phyloP scores from a whole-genome alignment of 2,329 filamentous ascomycete species.

The Delphinella strobiligena region DNA sequence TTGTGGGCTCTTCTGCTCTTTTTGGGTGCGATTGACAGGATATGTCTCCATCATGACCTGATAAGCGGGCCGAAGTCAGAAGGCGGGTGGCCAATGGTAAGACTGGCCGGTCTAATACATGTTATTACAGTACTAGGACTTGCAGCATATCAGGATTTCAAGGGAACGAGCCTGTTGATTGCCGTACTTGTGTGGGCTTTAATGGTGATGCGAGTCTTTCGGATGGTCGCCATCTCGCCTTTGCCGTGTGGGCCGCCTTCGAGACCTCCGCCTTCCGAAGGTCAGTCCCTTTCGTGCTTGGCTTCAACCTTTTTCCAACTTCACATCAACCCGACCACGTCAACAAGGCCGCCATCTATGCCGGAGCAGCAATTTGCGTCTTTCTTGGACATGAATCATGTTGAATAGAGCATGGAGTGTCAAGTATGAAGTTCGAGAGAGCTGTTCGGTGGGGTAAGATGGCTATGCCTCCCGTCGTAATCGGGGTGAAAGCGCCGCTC shows the following conservation, averaged over 20 bases:
- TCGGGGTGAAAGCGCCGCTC: neutral
- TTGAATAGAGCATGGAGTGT: too few relatives aligned
- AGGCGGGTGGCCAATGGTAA: neutral
- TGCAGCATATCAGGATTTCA: neutral
- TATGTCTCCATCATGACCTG: neutral
- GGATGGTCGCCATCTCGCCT: constrained; percentile 1
- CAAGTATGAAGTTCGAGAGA: neutral
- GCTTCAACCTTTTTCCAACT: constrained; percentile 7
- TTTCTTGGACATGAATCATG: too few relatives aligned
- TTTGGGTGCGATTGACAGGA: neutral
- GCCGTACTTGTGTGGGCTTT: neutral
- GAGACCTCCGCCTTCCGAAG: neutral
- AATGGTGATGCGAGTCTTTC: neutral
- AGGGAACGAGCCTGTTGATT: neutral
- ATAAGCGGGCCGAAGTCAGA: neutral
- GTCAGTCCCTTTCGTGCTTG: constrained; percentile 2
- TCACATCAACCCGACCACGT: constrained; percentile 4
- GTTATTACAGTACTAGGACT: neutral
- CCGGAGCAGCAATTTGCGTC: too few relatives aligned
- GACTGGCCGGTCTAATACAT: neutral
- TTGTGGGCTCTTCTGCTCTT: neutral
- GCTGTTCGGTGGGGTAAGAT: neutral
- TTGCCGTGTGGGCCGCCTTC: constrained; percentile 1
- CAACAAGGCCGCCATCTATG: too few relatives aligned
- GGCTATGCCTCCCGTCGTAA: neutral